Conservation (phyloP, 108 stramenopile species). For the Nitzschia sp. region DNA sequence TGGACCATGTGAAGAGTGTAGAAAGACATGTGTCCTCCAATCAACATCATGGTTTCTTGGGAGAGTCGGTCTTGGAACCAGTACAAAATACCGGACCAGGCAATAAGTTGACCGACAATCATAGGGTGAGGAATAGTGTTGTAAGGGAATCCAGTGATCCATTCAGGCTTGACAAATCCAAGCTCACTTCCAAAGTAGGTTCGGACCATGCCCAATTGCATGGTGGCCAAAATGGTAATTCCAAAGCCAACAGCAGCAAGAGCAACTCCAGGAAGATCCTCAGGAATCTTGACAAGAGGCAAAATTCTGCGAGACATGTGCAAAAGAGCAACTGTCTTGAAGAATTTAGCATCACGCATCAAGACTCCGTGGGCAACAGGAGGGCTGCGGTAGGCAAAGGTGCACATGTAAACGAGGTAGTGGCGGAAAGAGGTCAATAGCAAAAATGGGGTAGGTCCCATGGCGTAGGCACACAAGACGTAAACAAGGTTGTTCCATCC, state of each 20-base stretch:
- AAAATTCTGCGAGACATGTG: conserved; percentile 46
- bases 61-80: conserved; percentile 34
- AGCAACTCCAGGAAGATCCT: conserved; percentile 40
- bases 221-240: conserved; percentile 50
- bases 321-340: conserved; percentile 43
- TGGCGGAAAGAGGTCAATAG: conserved; percentile 56
- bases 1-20: conserved; percentile 56
- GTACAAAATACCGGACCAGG: conserved; percentile 32
- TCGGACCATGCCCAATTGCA: conserved; percentile 56
- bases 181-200: conserved; percentile 63
- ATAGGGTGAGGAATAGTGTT: conserved; percentile 59
- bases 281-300: conserved; percentile 38
- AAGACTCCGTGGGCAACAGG: conserved; percentile 47
- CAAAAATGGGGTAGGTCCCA: conserved; percentile 47
- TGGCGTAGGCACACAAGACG: conserved; percentile 34
- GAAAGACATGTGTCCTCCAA: conserved; percentile 44
- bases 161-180: conserved; percentile 51
- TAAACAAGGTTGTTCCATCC: conserved; percentile 55
- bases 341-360: conserved; percentile 57
- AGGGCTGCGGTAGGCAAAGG: conserved; percentile 57
- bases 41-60: conserved; percentile 30
- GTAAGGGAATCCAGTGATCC: conserved; percentile 59
- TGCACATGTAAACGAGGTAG: conserved; percentile 51
- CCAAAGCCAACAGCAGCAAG: conserved; percentile 43
- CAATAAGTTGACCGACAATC: conserved; percentile 57